Evolutionary conservation across 1,139 yeast genomes (phyloP), one percentile per base, ranked within the genome.

Genomic region (Casaregolazyma suthepensis): DNA sequence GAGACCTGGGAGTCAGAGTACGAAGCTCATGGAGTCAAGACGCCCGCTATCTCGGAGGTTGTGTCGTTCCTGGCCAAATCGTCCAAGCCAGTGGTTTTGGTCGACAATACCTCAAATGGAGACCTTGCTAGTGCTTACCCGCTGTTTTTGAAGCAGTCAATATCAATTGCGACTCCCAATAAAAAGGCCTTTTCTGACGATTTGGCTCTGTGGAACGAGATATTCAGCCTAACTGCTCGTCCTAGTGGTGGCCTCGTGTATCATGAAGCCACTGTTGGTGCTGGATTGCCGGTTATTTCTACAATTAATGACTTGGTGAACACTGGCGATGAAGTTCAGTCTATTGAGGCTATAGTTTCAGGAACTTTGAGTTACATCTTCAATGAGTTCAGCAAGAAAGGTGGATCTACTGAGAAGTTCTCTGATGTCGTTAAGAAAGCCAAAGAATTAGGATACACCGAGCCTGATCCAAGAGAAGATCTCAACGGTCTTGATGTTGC

Each of bases 231-330:
- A 7, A 76, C 77, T 48, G 70, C 76, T 12, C 67, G 71, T 44
- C 75, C 77, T 48, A 73, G 75, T 37, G 87, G 85, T 51, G 96
- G 95, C 42, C 77, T 91, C 59, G 96, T 90, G 46, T 91, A 89
- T 76, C 99, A 93, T 67, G 99, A 94, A 76, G 95, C 98, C 51
- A 88, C 98, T n/a, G 99, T 93, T 54, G 99, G 98, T 66, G 99
- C 99, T 44, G 99, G 98, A 54, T 79, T 94, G 68, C 99, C 99
- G 57, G 82, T 93, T 59, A 83, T 93, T 63, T 85, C 90, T 50
- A 88, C 97, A 53, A 76, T 93, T 66, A 85, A 83, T 66, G 99
- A 93, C 69, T 78, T 93, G 71, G 78, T 93, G 49, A 79, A 80
- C 58, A 93, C 99, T 53, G 99, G 99, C 59, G 99, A 93, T 71